Evolutionary conservation across 2,329 filamentous ascomycete genomes (phyloP).

Genomic region (Biscogniauxia marginata): DNA sequence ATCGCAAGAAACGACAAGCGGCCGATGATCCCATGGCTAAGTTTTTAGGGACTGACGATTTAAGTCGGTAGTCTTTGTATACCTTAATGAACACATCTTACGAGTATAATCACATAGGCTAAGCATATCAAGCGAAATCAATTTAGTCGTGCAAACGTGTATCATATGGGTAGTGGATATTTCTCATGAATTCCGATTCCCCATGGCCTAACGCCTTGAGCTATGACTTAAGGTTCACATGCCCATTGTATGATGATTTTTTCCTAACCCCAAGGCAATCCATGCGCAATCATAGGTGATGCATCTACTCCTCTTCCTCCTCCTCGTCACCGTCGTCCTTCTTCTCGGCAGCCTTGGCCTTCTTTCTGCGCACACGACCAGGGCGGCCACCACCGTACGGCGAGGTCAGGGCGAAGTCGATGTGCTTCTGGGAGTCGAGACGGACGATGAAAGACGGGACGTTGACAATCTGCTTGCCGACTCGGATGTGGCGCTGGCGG

Average conservation of each 20-base stretch:
- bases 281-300: slow-evolving; percentile 27
- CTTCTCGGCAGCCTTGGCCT: slow-evolving; percentile 93
- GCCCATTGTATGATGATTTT: slow-evolving; percentile 34
- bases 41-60: slow-evolving; percentile 70
- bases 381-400: slow-evolving; percentile 96
- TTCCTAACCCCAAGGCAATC: slow-evolving; percentile 31
- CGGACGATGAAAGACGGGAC: slow-evolving; percentile 99
- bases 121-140: slow-evolving; percentile 15
- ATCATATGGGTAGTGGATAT: slow-evolving; percentile 16
- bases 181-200: slow-evolving; percentile 37
- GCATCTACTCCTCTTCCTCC: slow-evolving; percentile 73
- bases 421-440: slow-evolving; percentile 99
- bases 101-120: slow-evolving; percentile 11
- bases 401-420: slow-evolving; percentile 97
- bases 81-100: not conserved
- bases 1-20: slow-evolving; percentile 70
- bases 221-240: slow-evolving; percentile 44
- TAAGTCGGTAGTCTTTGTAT: slow-evolving; percentile 42
- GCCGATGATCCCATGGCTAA: slow-evolving; percentile 86
- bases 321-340: slow-evolving; percentile 77
- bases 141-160: slow-evolving; percentile 19
- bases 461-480: slow-evolving; percentile 99
- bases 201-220: slow-evolving; percentile 53
- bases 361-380: slow-evolving; percentile 99
- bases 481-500: slow-evolving; percentile 98